Evolutionary conservation across 2,329 filamentous ascomycete species (phyloP).

Genomic region (Neocucurbitaria cava): DNA sequence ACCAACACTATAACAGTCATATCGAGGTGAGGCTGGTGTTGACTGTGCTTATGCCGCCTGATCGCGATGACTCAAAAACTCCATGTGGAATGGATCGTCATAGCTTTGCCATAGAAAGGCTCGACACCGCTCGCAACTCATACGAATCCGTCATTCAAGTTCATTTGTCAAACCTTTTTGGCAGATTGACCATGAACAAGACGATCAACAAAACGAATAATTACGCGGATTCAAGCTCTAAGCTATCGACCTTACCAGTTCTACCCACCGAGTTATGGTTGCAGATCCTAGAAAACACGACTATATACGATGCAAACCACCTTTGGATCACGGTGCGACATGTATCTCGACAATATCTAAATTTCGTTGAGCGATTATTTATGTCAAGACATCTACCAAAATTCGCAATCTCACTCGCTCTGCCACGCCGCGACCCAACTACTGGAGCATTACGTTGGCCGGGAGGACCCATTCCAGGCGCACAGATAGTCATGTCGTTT

Average conservation of each 20-base stretch:
- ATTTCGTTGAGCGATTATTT: conserved; percentile 28
- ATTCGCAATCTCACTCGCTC: conserved; percentile 17
- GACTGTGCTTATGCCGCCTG: background rate
- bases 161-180: background rate
- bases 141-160: background rate
- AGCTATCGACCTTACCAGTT: conserved; percentile 1
- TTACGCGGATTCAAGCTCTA: background rate
- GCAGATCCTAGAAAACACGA: conserved; percentile 16
- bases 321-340: conserved; percentile 27
- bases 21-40: background rate
- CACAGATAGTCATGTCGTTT: conserved; percentile 18
- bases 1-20: background rate
- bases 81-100: too few species aligned
- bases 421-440: conserved; percentile 27
- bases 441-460: conserved; percentile 20
- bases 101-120: background rate
- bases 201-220: background rate
- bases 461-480: conserved; percentile 11
- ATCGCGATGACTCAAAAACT: background rate
- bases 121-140: background rate
- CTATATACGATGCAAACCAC: conserved; percentile 11
- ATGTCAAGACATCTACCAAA: conserved; percentile 17
- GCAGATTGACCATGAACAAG: background rate
- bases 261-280: conserved; percentile 28
- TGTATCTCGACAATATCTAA: conserved; percentile 19